Base-by-base conservation (phyloP, 768 basidiomycete genomes). In the Auriscalpium vulgare region DNA sequence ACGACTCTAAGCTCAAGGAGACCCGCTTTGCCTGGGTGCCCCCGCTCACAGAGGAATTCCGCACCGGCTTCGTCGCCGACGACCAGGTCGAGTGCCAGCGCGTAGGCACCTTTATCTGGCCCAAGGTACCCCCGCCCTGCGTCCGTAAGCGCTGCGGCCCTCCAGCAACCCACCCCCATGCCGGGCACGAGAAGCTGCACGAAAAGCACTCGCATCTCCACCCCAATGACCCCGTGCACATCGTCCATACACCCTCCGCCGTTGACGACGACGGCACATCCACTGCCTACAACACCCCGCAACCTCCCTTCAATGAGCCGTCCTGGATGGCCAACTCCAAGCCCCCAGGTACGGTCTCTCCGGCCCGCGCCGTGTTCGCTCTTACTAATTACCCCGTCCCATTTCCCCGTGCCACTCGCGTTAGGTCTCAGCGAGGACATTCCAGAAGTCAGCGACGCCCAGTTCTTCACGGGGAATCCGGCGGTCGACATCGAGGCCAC, bases 71-170 rank as follows among this genome's bases (percentile, higher is more conserved):
- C 44, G 63, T 80, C 4, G 62, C 70, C 2, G 73, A 73, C 56
- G 61, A 58, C n/a, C 62, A 70, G 8, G 72, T 76, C 1, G 70
- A 71, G 10, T 78, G 72, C 63, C 73, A 67, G 53, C 65, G 62
- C 16, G 77, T 79, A 5, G 79, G 79, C 19, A 72, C 71, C 55
- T 80, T 73, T 57, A 66, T 78, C 14, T 80, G 78, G 78, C 77
- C 77, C 7, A 76, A 72, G 63, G 58, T 65, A 10, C 49, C 55
- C 2, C 66, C 67, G 36, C 54, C 60, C 17, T 50, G 62, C 63
- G 48, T 52, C 61, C 58, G 16, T 16, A 23, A 51, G 21, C 48
- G 45, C 16, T 38, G 46, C 19, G 9, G 40, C 2, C 8, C 29
- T 49, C 37, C n/a, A 37, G 17, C 2, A 35, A 35, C 34, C 21